Percentiles rank a stretch among this genome's conserved stretches.
Evolutionary conservation across 139 green algal species (phyloP).

Genomic region (Chlorella sorokiniana): DNA sequence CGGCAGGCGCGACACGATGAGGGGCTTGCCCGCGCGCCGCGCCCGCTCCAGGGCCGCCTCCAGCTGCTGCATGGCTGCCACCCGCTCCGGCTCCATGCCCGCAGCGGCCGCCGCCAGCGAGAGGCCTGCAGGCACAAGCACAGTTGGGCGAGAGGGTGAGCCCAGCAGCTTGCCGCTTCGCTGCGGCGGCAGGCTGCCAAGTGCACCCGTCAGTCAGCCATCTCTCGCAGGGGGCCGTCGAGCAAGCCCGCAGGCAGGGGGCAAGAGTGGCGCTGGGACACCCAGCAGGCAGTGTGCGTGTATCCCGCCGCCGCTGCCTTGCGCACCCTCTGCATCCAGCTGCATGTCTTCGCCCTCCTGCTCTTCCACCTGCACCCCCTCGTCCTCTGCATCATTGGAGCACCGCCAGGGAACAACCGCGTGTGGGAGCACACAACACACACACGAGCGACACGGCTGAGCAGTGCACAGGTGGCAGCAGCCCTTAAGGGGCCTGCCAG

Average conservation of each 20-base stretch:
- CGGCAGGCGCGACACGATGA: conserved; percentile 55
- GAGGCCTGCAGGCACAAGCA: not conserved
- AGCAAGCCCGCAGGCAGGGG: no score
- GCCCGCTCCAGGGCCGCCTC: conserved; percentile 51
- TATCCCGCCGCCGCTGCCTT: no score
- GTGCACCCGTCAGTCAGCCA: no score
- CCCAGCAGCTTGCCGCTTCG: not conserved
- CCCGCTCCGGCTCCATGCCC: not conserved
- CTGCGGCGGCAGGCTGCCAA: no score
- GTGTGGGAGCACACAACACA: no score
- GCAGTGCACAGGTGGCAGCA: no score
- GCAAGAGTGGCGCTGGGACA: no score
- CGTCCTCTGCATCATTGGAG: conserved; percentile 46
- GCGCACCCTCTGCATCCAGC: conserved; percentile 23
- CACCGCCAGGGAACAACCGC: no score
- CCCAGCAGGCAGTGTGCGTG: no score
- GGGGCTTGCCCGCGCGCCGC: conserved; percentile 33
- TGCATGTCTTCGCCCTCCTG: conserved; percentile 25
- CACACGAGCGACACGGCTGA: no score
- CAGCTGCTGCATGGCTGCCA: conserved; percentile 13
- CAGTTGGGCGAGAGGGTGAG: not conserved
- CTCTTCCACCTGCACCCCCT: conserved; percentile 58
- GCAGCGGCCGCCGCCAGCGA: not conserved
- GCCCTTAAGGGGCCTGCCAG: no score
- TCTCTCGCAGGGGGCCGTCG: no score